Base-by-base conservation (phyloP, 2,329 filamentous ascomycete species). In the Chaetomium globosum region DNA sequence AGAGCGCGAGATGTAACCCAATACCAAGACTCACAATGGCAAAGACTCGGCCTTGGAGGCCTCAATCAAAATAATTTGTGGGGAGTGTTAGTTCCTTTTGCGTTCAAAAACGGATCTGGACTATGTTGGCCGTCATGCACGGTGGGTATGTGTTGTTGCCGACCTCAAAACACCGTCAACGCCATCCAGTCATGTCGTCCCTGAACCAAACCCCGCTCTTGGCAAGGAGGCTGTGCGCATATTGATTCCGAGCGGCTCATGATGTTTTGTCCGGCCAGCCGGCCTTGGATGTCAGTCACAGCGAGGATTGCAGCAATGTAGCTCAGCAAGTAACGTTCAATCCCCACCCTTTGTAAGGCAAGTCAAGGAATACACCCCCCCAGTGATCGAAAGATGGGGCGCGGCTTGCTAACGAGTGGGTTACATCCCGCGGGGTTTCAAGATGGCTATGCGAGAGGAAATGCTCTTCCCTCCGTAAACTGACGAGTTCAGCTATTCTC, bases 221-320 rank as follows among this genome's bases (percentile, higher is more conserved):
- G 49, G 51, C 59, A 43, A 21, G 26, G 49, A 43, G 59, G 36
- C 33, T 31, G 36, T 61, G 33, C 36, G 31, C 2, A 48, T 9
- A 3, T 58, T 21, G 13, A 28, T 36, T n/a, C 39, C 16, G n/a
- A 43, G 39, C 13, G 6, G 13, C 7, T 43, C 16, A 19, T 43
- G 16, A n/a, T 7, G 39, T 19, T n/a, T 2, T 19, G 33, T 36
- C 33, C 33, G 33, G 33, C 33, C 33, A 10, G 9, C 33, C 33
- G 33, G 33, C 33, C 33, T 36, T 10, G 33, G 39, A 1, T n/a
- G 33, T 19, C 4, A 16, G 19, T 26, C 26, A 26, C 26, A 26
- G 26, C 26, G 26, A 26, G 26, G 26, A 26, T 16, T 19, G 39
- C 39, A 4, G 5, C 16, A 16, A 4, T 43, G 39, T 43, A 19